Percentiles rank a stretch among this genome's conserved stretches.
phyloP scores from a whole-genome alignment of 306 rosid species.

The Medicago ruthenica region DNA sequence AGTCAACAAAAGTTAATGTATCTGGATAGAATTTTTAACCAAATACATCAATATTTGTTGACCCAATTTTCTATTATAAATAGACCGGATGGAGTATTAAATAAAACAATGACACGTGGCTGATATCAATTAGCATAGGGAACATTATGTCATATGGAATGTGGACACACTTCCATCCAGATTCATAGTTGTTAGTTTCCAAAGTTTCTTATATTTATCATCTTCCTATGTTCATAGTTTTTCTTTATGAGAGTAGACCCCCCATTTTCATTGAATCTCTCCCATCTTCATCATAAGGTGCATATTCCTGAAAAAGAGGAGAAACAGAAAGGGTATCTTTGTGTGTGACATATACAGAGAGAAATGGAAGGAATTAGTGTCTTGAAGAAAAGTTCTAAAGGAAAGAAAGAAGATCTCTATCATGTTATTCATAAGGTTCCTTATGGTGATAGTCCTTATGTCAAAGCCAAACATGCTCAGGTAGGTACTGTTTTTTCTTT shows the following conservation, averaged over 20 bases:
- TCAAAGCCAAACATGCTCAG: constrained; percentile 95
- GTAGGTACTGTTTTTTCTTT: constrained; percentile 37
- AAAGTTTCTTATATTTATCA: constrained; percentile 42
- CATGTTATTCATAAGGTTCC: constrained; percentile 91
- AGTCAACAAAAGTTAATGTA: too few relatives aligned
- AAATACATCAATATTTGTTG: too few relatives aligned
- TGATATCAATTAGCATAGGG: neutral
- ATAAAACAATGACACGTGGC: constrained; percentile 30
- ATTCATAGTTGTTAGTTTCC: constrained; percentile 35
- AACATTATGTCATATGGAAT: constrained; percentile 27
- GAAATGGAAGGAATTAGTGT: constrained; percentile 50
- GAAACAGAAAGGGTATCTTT: neutral
- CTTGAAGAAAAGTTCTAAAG: constrained; percentile 44
- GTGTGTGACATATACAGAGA: neutral
- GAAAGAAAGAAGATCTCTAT: constrained; percentile 67
- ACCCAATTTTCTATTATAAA: too few relatives aligned
- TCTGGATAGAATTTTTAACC: too few relatives aligned
- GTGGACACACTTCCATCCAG: constrained; percentile 41
- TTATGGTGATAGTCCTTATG: constrained; percentile 85
- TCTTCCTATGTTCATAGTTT: constrained; percentile 29
- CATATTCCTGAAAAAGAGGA: neutral
- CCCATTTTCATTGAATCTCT: constrained; percentile 20
- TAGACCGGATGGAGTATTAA: too few relatives aligned
- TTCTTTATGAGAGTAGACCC: constrained; percentile 16
- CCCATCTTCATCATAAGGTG: constrained; percentile 32